Evolutionary conservation across 1,139 yeast species (phyloP), one percentile per base, ranked within the genome.

Genomic region (Suhomyces yuchorum): DNA sequence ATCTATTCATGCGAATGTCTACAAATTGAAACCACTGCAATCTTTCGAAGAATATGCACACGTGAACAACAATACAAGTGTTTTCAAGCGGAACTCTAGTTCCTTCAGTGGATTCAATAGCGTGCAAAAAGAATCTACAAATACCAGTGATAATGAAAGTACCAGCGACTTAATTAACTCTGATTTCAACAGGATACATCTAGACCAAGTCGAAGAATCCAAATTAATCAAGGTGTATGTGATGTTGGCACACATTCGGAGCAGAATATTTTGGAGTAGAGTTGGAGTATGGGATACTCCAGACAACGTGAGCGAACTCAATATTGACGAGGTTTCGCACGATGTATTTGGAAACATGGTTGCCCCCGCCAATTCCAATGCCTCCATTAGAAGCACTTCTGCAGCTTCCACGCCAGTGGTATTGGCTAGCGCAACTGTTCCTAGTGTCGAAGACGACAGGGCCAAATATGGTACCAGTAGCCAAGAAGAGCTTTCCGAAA

Each of bases 181-280:
- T 20, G 41, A 43, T 28, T 42, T 49, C 42, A 53, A 45, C 37
- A 51, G 51, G 40, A 50, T 52, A 9, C 46, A 47, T n/a, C 46
- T 52, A 17, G 57, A 54, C 23, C 50, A 49, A 5, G 46, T 43
- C 3, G 62, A 59, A 37, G 67, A 63, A 51, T 53, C 65, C 19
- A 56, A 57, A 36, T 47, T 63, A 42, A 51, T 62, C 42, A 62
- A 62, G 50, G 51, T 63, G 32, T 63, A 62, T 53, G 53, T 57
- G 39, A 53, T 58, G 54, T 59, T 60, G 37, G 57, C 66, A n/a
- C 61, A 63, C 43, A 68, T 73, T 11, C 61, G 80, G 32, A 61
- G 65, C 47, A 73, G 72, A 59, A 75, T 91, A 56, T 89, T 87
- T 67, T 92, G 96, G 93, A 77, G 95, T n/a, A 83, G 90, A 55